A percentile compares a stretch with the other conserved stretches of the same genome.
phyloP scores from a whole-genome alignment of 1,284 basidiomycete species.

The Fomitopsis schrenkii region DNA sequence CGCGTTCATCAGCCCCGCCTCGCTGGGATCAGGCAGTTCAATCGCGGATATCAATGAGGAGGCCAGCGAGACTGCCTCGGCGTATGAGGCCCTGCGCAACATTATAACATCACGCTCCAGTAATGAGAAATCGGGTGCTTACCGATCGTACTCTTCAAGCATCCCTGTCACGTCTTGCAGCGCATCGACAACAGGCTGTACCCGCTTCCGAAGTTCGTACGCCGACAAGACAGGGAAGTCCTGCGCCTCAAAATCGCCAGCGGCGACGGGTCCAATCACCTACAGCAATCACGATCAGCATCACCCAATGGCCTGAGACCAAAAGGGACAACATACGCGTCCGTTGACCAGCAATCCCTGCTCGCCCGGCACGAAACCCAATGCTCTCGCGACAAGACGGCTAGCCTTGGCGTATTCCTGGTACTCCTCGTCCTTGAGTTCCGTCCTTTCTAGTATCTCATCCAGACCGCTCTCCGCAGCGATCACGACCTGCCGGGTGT shows the following conservation, averaged over 20 bases:
- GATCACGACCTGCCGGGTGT: slow-evolving; percentile 33
- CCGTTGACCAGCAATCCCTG: slow-evolving; percentile 77
- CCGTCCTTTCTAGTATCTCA: slow-evolving; percentile 31
- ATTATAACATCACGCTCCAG: not conserved
- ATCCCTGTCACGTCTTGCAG: slow-evolving; percentile 49
- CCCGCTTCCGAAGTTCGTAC: slow-evolving; percentile 72
- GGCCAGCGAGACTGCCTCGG: slow-evolving; percentile 58
- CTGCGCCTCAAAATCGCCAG: slow-evolving; percentile 51
- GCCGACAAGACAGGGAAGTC: slow-evolving; percentile 69
- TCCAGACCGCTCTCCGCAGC: slow-evolving; percentile 31
- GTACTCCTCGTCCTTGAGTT: slow-evolving; percentile 33
- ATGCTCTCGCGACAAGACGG: slow-evolving; percentile 41
- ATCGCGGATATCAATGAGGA: slow-evolving; percentile 70
- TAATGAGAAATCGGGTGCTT: not conserved
- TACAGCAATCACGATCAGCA: slow-evolving; percentile 23
- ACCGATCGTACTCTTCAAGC: slow-evolving; percentile 21
- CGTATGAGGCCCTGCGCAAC: slow-evolving; percentile 42
- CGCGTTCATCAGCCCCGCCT: slow-evolving; percentile 68
- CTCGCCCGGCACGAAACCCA: slow-evolving; percentile 56
- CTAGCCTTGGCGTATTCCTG: slow-evolving; percentile 38
- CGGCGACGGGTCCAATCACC: slow-evolving; percentile 62
- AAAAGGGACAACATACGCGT: slow-evolving; percentile 46
- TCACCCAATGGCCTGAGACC: not conserved
- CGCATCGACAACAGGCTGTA: slow-evolving; percentile 63
- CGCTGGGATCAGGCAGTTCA: slow-evolving; percentile 66